A percentile compares a stretch with the other conserved stretches of the same genome.
Evolutionary conservation across 2,329 filamentous ascomycete genomes (phyloP).

Genomic region (Aspergillus sp.): DNA sequence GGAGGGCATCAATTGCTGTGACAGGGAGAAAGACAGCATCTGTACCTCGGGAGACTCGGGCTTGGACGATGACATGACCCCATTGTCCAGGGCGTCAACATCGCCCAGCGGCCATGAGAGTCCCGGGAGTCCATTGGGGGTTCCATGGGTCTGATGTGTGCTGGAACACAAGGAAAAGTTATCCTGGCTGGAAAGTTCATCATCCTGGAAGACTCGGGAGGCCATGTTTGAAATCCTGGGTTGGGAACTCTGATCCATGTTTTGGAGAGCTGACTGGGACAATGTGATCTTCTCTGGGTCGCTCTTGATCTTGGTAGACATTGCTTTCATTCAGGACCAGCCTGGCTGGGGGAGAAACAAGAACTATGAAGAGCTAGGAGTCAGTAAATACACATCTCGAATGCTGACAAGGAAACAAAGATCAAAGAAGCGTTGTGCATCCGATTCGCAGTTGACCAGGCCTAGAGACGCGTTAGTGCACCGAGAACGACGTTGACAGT

Average conservation of each 20-base stretch:
- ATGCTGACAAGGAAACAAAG: constrained; percentile 8
- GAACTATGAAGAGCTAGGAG: constrained; percentile 29
- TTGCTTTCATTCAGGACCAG: constrained; percentile 26
- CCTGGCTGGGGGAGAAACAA: constrained; percentile 17
- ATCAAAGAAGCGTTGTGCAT: constrained; percentile 16
- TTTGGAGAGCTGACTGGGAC: constrained; percentile 27
- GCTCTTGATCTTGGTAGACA: constrained; percentile 38
- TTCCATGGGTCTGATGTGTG: constrained; percentile 33
- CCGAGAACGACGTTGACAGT: background rate
- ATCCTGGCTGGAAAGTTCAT: constrained; percentile 43
- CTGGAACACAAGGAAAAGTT: constrained; percentile 42
- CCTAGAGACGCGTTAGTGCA: constrained; percentile 4
- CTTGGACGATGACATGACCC: constrained; percentile 33
- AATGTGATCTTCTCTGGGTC: constrained; percentile 37
- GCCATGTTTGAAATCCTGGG: constrained; percentile 37
- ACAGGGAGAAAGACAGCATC: constrained; percentile 42
- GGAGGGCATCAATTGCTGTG: constrained; percentile 39
- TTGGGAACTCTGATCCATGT: constrained; percentile 32
- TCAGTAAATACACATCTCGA: constrained; percentile 31
- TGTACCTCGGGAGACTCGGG: constrained; percentile 40
- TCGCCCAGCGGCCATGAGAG: constrained; percentile 39
- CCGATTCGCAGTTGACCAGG: constrained; percentile 11
- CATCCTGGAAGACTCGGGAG: constrained; percentile 41
- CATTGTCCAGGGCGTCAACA: constrained; percentile 38
- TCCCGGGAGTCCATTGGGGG: constrained; percentile 34